A percentile compares a stretch with the other conserved stretches of the same genome.
These are phyloP conservation scores for Pyrenochaeta sp. DNA, from an alignment of 2,329 filamentous ascomycete species.

Conservation along the genomic window DNA sequence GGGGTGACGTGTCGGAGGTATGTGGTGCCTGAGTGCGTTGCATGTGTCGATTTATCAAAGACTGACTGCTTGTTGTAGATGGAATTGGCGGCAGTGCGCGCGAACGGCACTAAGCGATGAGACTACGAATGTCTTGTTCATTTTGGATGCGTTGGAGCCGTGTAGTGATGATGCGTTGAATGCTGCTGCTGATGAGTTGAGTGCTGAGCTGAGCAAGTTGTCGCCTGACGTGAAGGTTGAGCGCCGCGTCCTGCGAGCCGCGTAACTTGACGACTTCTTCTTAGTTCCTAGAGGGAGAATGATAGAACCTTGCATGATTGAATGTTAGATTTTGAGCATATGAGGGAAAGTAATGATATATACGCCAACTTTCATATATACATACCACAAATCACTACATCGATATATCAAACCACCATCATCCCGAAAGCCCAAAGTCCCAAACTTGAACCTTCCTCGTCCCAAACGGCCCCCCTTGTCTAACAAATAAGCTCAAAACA, in stretches of 20 bases:
- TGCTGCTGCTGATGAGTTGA: constrained; percentile 36
- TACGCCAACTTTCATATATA: too few species aligned
- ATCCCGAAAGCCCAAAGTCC: constrained; percentile 37
- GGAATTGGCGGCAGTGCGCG: constrained; percentile 52
- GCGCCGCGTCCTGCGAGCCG: constrained; percentile 7
- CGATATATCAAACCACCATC: too few species aligned
- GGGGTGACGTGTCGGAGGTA: constrained; percentile 50
- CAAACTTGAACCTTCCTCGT: constrained; percentile 44
- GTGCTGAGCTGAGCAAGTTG: constrained; percentile 19
- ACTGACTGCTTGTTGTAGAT: too few species aligned
- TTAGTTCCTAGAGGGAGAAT: too few species aligned
- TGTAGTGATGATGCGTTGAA: constrained; percentile 29
- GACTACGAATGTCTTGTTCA: constrained; percentile 47
- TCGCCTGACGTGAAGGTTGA: constrained; percentile 16
- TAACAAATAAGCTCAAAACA: constrained; percentile 43
- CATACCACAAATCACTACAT: too few species aligned
- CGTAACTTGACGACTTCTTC: neutral
- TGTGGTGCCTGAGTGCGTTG: too few species aligned
- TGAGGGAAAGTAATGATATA: too few species aligned
- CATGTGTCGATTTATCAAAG: too few species aligned
- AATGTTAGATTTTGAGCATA: too few species aligned
- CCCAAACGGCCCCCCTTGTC: constrained; percentile 44
- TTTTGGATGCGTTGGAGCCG: constrained; percentile 42
- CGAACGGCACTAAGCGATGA: constrained; percentile 45
- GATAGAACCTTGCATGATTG: too few species aligned